Evolutionary conservation across 768 basidiomycete species (phyloP).

Genomic region (Mycena vitilis): DNA sequence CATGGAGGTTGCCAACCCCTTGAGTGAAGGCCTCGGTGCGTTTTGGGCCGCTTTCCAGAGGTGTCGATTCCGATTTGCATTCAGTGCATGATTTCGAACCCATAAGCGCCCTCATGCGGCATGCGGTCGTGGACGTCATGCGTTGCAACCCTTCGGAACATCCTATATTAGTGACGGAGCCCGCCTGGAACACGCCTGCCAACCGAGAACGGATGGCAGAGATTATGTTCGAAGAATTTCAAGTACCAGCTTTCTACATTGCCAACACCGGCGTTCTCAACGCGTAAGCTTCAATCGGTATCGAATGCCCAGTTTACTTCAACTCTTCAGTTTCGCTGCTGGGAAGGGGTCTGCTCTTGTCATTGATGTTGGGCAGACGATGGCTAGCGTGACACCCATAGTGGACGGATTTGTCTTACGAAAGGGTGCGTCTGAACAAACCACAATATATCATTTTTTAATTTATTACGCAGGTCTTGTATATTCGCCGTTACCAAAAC

Average conservation of each 20-base stretch:
- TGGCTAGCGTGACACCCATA: conserved; percentile 93
- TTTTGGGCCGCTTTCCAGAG: conserved; percentile 30
- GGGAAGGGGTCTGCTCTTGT: conserved; percentile 98
- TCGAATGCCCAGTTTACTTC: not conserved
- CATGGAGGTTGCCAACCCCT: conserved; percentile 89
- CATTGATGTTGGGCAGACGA: conserved; percentile 91
- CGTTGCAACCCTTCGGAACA: conserved; percentile 84
- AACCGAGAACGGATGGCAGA: conserved; percentile 96
- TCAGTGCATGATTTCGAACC: conserved; percentile 83
- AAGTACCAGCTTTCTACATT: conserved; percentile 95
- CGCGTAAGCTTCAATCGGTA: conserved; percentile 61
- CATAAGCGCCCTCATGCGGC: conserved; percentile 75
- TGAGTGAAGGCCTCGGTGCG: conserved; percentile 87
- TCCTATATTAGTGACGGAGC: conserved; percentile 93
- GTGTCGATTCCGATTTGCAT: conserved; percentile 12
- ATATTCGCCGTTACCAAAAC: conserved; percentile 78
- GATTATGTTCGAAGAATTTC: conserved; percentile 97
- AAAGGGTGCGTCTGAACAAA: conserved; percentile 69
- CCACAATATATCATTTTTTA: not conserved
- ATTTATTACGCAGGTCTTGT: conserved; percentile 69
- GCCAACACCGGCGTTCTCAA: conserved; percentile 95
- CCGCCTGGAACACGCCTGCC: conserved; percentile 95
- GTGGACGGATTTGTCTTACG: conserved; percentile 97
- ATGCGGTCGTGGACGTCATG: conserved; percentile 83
- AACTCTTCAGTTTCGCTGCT: conserved; percentile 81